A percentile compares a stretch with the other conserved stretches of the same genome.
phyloP scores from a whole-genome alignment of 192 early-diverging fungal species.

The Chytriomyces sp. region DNA sequence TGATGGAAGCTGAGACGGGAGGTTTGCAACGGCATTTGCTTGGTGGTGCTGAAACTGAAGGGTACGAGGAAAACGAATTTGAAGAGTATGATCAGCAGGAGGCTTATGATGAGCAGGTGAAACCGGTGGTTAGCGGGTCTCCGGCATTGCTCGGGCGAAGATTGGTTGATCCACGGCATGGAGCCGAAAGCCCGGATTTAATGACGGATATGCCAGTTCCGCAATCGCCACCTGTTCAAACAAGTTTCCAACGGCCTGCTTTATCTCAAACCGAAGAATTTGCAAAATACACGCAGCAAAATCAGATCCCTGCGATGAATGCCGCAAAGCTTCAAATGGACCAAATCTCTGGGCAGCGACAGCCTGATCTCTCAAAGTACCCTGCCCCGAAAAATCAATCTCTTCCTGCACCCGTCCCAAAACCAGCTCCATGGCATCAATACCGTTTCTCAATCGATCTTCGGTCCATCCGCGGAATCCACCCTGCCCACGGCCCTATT shows the following conservation, averaged over 20 bases:
- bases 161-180: not conserved
- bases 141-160: constrained; percentile 3
- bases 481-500: constrained; percentile 21
- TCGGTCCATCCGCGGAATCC: constrained; percentile 44
- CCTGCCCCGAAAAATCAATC: not conserved
- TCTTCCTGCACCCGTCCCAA: not conserved
- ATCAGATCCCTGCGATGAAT: not conserved
- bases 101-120: not conserved
- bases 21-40: constrained; percentile 11
- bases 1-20: constrained; percentile 15
- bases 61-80: constrained; percentile 6
- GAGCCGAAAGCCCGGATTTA: not conserved
- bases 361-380: not conserved
- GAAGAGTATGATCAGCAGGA: constrained; percentile 11
- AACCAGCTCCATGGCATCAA: constrained; percentile 51
- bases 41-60: constrained; percentile 5
- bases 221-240: not conserved
- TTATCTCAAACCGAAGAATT: not conserved
- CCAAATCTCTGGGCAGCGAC: not conserved
- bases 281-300: not conserved
- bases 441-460: constrained; percentile 63
- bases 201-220: not conserved
- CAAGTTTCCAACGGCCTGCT: not conserved
- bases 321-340: not conserved
- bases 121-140: not conserved